Evolutionary conservation across 805 yeast genomes (phyloP).

Genomic region (Candida ipomoeae): DNA sequence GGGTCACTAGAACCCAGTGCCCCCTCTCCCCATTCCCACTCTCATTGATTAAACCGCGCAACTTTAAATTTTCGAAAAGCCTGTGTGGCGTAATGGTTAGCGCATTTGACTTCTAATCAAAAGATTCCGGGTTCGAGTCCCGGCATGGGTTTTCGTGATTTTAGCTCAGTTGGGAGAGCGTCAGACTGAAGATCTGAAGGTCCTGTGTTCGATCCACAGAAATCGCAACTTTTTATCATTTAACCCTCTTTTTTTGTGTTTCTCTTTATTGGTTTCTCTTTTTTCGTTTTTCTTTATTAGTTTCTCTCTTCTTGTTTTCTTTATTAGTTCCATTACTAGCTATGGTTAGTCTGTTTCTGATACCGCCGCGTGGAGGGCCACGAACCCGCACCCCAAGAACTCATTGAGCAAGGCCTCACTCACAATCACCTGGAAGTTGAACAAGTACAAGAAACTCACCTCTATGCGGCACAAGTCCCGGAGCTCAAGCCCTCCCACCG

Average conservation of each 20-base stretch:
- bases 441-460: slow-evolving; percentile 45
- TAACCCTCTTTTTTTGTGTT: too few relatives aligned
- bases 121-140: slow-evolving; percentile 22
- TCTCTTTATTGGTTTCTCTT: too few relatives aligned
- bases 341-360: background rate
- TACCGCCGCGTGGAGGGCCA: slow-evolving; percentile 22
- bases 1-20: too few relatives aligned
- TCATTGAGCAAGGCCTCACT: slow-evolving; percentile 31
- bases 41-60: too few relatives aligned
- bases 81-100: slow-evolving; percentile 21
- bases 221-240: slow-evolving; percentile 10
- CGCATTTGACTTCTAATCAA: slow-evolving; percentile 21
- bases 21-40: too few relatives aligned
- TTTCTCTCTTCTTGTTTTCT: too few relatives aligned
- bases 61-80: background rate
- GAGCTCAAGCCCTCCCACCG: slow-evolving; percentile 41
- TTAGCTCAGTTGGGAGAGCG: slow-evolving; percentile 34
- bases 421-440: slow-evolving; percentile 47
- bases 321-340: too few relatives aligned
- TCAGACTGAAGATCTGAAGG: slow-evolving; percentile 26
- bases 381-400: slow-evolving; percentile 30
- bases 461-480: slow-evolving; percentile 47
- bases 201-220: slow-evolving; percentile 22
- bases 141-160: slow-evolving; percentile 23
- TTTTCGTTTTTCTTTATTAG: background rate